Percentiles rank a stretch among this genome's conserved stretches.
Conservation (phyloP, 2,329 filamentous ascomycete genomes). For the Cylindrodendrum hubeiense region DNA sequence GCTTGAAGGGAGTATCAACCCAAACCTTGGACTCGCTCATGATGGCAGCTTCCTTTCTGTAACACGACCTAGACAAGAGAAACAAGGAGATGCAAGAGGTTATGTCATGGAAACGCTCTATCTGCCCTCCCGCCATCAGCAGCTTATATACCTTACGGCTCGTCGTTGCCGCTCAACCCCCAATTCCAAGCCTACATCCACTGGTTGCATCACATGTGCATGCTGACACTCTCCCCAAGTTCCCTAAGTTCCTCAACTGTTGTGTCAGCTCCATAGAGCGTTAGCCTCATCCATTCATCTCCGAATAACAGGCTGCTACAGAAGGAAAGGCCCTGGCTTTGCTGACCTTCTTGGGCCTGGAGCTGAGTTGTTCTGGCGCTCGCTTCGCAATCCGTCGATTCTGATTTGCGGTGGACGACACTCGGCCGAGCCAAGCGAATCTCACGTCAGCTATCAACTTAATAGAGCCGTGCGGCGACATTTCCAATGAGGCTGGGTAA, state of each 20-base stretch:
- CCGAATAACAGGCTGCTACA: neutral
- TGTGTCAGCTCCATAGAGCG: neutral
- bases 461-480: neutral
- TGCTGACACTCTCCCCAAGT: neutral
- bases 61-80: neutral
- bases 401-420: slow-evolving; percentile 7
- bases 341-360: neutral
- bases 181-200: neutral
- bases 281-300: no score
- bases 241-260: neutral
- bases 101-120: neutral
- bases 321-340: neutral
- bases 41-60: neutral
- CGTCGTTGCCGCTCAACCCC: neutral
- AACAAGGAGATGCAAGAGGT: neutral
- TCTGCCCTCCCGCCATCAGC: neutral
- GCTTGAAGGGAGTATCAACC: slow-evolving; percentile 50
- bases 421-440: neutral
- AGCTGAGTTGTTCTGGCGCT: neutral
- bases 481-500: neutral
- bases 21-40: slow-evolving; percentile 41
- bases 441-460: slow-evolving; percentile 16
- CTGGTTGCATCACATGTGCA: neutral
- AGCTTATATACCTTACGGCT: neutral
- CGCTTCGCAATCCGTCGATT: slow-evolving; percentile 5